phyloP scores from a whole-genome alignment of 257 asterid genomes.

The Agastache rugosa region DNA sequence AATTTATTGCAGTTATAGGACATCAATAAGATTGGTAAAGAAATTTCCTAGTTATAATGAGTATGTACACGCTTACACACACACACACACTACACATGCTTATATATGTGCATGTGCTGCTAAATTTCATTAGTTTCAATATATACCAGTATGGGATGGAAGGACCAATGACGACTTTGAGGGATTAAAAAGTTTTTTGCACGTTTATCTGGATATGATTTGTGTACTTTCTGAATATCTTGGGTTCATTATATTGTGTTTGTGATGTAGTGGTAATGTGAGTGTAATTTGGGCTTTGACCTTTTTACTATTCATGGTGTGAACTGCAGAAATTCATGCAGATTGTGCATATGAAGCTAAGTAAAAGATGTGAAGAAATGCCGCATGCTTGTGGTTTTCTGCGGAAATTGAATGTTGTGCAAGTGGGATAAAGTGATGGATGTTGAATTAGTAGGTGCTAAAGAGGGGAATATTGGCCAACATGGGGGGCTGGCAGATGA shows the following conservation, averaged over 20 bases:
- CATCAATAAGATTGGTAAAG: neutral
- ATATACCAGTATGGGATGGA: conserved; percentile 21
- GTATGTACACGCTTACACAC: neutral
- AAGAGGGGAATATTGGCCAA: conserved; percentile 52
- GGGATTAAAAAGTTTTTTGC: neutral
- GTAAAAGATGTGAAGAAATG: conserved; percentile 26
- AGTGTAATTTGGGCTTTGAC: neutral
- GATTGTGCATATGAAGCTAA: conserved; percentile 33
- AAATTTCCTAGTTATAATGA: neutral
- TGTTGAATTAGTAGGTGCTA: conserved; percentile 50
- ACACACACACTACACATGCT: neutral
- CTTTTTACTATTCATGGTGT: conserved; percentile 12
- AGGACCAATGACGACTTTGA: conserved; percentile 10
- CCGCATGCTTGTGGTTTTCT: conserved; percentile 29
- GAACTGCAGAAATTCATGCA: conserved; percentile 38
- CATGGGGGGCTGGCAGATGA: conserved; percentile 56
- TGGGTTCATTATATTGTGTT: conserved; percentile 1
- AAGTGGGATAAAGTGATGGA: conserved; percentile 49
- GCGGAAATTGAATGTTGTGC: conserved; percentile 23
- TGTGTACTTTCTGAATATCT: conserved; percentile 10
- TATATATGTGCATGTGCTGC: neutral
- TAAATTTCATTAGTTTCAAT: conserved; percentile 25
- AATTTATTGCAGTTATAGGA: conserved; percentile 24
- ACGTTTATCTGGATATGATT: conserved; percentile 16
- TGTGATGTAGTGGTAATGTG: conserved; percentile 13